Conservation (phyloP, 768 basidiomycete species). For the Sporobolomyces pararoseus region DNA sequence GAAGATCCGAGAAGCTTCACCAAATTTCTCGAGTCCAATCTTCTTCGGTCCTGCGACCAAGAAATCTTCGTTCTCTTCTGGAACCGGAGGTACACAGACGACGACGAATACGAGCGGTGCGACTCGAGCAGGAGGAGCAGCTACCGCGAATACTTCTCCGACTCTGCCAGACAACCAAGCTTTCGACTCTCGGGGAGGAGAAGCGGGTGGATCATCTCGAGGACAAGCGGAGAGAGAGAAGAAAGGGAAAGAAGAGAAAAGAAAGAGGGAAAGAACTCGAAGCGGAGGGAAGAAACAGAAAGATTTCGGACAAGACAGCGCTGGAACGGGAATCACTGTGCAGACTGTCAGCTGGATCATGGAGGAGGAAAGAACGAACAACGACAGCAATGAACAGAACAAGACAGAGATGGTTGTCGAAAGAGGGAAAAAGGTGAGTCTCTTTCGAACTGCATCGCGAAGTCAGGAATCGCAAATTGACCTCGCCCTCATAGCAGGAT, state of each 20-base stretch:
- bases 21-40: background rate
- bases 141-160: background rate
- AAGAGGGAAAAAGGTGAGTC: background rate
- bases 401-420: constrained; percentile 12
- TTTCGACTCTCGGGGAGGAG: no score
- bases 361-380: background rate
- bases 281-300: background rate
- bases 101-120: background rate
- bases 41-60: constrained; percentile 2
- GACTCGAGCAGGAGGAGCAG: background rate
- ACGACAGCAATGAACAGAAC: background rate
- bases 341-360: constrained; percentile 13
- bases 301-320: background rate
- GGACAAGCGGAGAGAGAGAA: background rate
- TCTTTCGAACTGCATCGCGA: background rate
- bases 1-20: background rate
- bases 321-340: constrained; percentile 6
- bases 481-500: background rate
- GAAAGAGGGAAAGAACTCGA: background rate
- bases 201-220: no score
- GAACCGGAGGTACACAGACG: background rate
- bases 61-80: background rate
- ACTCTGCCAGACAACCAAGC: no score
- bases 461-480: no score
- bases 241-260: background rate